phyloP scores from a whole-genome alignment of 129 eudicot genomes.

The Calendula officinalis region DNA sequence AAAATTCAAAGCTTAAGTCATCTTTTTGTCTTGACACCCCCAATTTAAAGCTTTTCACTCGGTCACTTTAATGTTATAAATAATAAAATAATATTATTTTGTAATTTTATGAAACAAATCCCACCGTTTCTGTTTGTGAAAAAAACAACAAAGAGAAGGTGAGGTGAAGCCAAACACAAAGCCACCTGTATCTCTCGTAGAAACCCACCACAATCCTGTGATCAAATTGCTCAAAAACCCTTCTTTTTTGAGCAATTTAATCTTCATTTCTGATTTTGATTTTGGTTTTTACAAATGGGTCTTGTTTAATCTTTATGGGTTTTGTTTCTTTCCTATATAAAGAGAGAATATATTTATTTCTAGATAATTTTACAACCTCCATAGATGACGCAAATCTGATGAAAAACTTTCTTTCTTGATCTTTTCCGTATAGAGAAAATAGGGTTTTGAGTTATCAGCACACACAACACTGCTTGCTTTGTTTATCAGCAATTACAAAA shows the following conservation, averaged over 20 bases:
- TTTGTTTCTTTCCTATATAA: slow-evolving; percentile 17
- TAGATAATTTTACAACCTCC: slow-evolving; percentile 10
- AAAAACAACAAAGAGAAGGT: slow-evolving; percentile 40
- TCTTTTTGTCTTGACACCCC: slow-evolving; percentile 35
- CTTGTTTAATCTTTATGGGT: slow-evolving; percentile 18
- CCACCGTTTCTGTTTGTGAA: slow-evolving; percentile 22
- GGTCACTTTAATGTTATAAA: slow-evolving; percentile 30
- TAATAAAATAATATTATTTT: background rate
- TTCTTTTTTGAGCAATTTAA: slow-evolving; percentile 32
- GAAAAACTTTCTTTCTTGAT: slow-evolving; percentile 33
- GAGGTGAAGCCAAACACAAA: slow-evolving; percentile 46
- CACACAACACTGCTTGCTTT: slow-evolving; percentile 26
- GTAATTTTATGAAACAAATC: slow-evolving; percentile 7
- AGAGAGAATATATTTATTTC: slow-evolving; percentile 23
- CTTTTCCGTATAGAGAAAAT: slow-evolving; percentile 20
- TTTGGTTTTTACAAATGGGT: slow-evolving; percentile 43
- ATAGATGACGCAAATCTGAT: background rate
- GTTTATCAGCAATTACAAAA: slow-evolving; percentile 19
- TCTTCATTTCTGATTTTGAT: slow-evolving; percentile 23
- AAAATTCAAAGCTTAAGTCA: slow-evolving; percentile 40
- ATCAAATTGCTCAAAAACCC: slow-evolving; percentile 37
- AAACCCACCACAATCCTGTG: slow-evolving; percentile 55
- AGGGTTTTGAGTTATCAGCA: slow-evolving; percentile 13
- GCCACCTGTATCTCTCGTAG: slow-evolving; percentile 52
- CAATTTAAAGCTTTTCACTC: slow-evolving; percentile 31